Evolutionary conservation across 805 yeast genomes (phyloP).

Genomic region (Candida sanyiensis): DNA sequence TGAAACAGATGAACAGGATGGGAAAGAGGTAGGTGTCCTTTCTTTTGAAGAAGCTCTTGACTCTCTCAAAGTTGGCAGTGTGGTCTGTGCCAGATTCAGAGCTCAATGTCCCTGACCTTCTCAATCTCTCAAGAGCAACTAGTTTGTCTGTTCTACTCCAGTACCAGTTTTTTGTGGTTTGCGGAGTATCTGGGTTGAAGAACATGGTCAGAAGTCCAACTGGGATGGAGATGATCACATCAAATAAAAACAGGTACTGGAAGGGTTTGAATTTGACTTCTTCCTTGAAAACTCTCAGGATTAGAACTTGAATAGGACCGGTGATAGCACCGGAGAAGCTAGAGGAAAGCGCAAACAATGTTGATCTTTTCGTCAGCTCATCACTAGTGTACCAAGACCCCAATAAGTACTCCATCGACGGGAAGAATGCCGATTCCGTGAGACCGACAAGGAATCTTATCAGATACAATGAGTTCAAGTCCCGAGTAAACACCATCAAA

Average conservation of each 20-base stretch:
- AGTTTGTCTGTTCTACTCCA: slow-evolving; percentile 19
- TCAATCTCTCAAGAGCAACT: slow-evolving; percentile 40
- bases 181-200: slow-evolving; percentile 39
- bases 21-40: slow-evolving; percentile 45
- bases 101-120: slow-evolving; percentile 34
- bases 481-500: slow-evolving; percentile 26
- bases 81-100: slow-evolving; percentile 28
- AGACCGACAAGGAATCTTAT: slow-evolving; percentile 36
- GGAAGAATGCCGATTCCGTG: slow-evolving; percentile 42
- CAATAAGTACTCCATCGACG: slow-evolving; percentile 40
- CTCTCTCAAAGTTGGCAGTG: slow-evolving; percentile 30
- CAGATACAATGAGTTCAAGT: slow-evolving; percentile 24
- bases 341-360: slow-evolving; percentile 29
- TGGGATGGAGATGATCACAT: slow-evolving; percentile 36
- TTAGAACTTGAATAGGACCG: slow-evolving; percentile 33
- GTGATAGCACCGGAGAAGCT: slow-evolving; percentile 28
- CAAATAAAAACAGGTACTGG: slow-evolving; percentile 39
- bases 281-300: slow-evolving; percentile 22
- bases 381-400: slow-evolving; percentile 31
- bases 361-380: slow-evolving; percentile 31
- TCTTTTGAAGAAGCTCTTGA: slow-evolving; percentile 35
- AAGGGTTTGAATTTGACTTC: slow-evolving; percentile 27
- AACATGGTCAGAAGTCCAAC: slow-evolving; percentile 37
- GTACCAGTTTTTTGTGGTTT: slow-evolving; percentile 36
- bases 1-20: slow-evolving; percentile 13